Conservation (phyloP, 1,139 yeast species). For the Lodderomyces margitis region DNA sequence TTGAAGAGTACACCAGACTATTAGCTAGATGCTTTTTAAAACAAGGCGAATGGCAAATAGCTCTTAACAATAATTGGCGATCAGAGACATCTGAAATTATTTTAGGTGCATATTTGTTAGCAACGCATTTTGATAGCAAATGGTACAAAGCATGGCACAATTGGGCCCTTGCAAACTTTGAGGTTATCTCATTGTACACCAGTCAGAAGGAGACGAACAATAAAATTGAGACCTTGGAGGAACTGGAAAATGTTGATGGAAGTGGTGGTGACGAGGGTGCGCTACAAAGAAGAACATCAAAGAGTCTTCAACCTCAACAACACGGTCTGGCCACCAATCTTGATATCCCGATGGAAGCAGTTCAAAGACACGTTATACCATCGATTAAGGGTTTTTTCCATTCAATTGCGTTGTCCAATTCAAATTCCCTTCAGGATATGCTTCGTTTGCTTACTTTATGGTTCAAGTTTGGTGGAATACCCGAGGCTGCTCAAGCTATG, state of each 20-base stretch:
- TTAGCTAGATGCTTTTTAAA: conserved; percentile 93
- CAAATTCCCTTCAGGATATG: conserved; percentile 91
- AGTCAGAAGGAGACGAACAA: conserved; percentile 28
- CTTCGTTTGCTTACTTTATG: conserved; percentile 85
- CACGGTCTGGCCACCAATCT: conserved; percentile 10
- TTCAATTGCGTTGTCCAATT: conserved; percentile 82
- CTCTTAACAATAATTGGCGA: conserved; percentile 76
- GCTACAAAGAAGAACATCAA: conserved; percentile 4
- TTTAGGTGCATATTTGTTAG: conserved; percentile 85
- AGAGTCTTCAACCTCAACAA: conserved; percentile 11
- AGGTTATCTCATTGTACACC: conserved; percentile 73
- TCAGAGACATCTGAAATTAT: conserved; percentile 76
- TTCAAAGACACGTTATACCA: conserved; percentile 87
- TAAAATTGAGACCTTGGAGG: conserved; percentile 16
- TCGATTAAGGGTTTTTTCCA: conserved; percentile 95
- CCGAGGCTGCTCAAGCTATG: conserved; percentile 90
- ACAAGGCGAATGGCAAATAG: conserved; percentile 98
- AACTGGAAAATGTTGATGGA: conserved; percentile 20
- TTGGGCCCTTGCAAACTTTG: conserved; percentile 98
- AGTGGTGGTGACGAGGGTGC: conserved; percentile 7
- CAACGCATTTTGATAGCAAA: conserved; percentile 86
- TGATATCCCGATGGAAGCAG: conserved; percentile 53
- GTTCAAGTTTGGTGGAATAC: conserved; percentile 93
- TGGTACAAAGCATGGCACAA: conserved; percentile 99
- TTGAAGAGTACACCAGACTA: conserved; percentile 79